Evolutionary conservation across 129 eudicot genomes (phyloP).

Genomic region (Ambrosia artemisiifolia): DNA sequence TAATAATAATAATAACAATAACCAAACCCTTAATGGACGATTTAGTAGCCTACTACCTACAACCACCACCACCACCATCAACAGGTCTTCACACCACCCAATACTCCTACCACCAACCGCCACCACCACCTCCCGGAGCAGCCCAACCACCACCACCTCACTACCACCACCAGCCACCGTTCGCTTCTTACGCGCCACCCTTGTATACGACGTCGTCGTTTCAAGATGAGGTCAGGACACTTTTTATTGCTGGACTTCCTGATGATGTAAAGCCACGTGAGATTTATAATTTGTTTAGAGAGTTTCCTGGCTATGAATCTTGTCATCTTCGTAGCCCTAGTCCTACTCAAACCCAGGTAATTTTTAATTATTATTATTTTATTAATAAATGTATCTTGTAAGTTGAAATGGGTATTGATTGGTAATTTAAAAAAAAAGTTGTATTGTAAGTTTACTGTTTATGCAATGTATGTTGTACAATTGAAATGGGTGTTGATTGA

Average conservation of each 20-base stretch:
- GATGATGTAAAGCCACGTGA: constrained; percentile 88
- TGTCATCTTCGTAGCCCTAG: constrained; percentile 74
- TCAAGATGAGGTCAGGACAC: constrained; percentile 75
- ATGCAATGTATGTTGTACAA: too few species aligned
- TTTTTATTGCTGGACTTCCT: constrained; percentile 91
- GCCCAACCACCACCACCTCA: too few species aligned
- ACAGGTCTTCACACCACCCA: constrained; percentile 28
- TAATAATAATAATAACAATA: neutral
- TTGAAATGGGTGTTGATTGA: too few species aligned
- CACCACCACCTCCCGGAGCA: constrained; percentile 22
- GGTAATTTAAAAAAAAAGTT: too few species aligned
- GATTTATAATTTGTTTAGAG: constrained; percentile 78
- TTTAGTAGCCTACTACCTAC: constrained; percentile 68
- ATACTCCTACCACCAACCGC: constrained; percentile 36
- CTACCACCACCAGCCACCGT: constrained; percentile 32
- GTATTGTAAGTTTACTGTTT: too few species aligned
- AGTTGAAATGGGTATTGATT: neutral
- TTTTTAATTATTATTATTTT: neutral
- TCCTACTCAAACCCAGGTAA: constrained; percentile 57
- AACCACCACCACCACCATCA: constrained; percentile 27
- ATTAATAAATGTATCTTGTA: neutral
- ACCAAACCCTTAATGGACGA: constrained; percentile 50
- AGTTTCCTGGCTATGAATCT: constrained; percentile 79
- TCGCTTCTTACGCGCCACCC: constrained; percentile 44
- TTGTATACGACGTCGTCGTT: constrained; percentile 26